Base-by-base conservation (phyloP, 139 green algal species). In the Chara braunii region DNA sequence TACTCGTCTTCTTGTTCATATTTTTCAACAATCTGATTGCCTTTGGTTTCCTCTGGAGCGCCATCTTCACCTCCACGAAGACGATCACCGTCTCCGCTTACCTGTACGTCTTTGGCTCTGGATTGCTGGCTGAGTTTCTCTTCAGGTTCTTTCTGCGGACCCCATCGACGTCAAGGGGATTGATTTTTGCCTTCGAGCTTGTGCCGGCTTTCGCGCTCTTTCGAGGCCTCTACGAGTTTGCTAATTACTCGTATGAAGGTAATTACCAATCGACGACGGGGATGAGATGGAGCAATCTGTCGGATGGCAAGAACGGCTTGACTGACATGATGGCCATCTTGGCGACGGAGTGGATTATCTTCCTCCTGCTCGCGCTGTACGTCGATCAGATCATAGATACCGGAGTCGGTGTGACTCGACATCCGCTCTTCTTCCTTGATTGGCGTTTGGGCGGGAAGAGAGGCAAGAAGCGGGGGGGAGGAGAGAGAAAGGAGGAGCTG, bases 341-440 rank as follows among this genome's bases (percentile, higher is more conserved):
- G 37, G 55, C 77, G 1, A 67, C 88, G 34, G 90, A 95, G 81
- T 90, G 79, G 69, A 14, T 81, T 2, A 29, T 96, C 2, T 94
- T 94, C 63, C 12, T 71, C 7, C 26, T 62, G 29, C 36, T 77
- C 18, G 30, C 37, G 44, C 33, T 51, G 1, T 79, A 79, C 51
- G 6, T 79, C 5, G 71, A 79, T 9, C 68, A 68, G 37, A 83
- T 95, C 35, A 26, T 92, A 48, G 53, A 66, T 30, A 79, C 42
- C 4, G 83, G 86, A 32, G 85, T 81, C 8, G 90, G 90, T 37
- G 81, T 93, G 30, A 70, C 72, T 0, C 78, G 80, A 30, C 85
- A 92, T 70, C 87, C 86, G 12, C 86, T 96, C 33, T 96, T 92
- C 81, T 94, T 95, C 85, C 67, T 96, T n/a, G 68, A 83, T 2